phyloP scores from a whole-genome alignment of 2,329 filamentous ascomycete genomes.

The Westerdykella aurantiaca region DNA sequence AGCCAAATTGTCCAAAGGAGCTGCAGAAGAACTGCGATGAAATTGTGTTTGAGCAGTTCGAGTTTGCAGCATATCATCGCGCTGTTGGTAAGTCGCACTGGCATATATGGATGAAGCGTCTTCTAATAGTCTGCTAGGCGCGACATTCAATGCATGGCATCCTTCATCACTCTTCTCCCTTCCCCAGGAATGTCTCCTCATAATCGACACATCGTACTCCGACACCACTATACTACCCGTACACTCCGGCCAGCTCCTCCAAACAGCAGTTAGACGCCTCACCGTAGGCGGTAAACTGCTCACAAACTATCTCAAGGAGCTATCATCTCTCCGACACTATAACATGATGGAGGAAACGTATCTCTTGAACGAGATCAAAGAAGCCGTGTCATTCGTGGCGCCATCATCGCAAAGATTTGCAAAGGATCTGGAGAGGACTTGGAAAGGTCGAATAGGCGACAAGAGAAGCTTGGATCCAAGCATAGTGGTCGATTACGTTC shows the following conservation, averaged over 20 bases:
- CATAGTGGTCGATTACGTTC: slow-evolving; percentile 82
- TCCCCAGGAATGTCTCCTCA: slow-evolving; percentile 74
- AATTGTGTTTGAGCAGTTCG: slow-evolving; percentile 95
- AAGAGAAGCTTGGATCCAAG: slow-evolving; percentile 48
- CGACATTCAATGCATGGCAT: slow-evolving; percentile 75
- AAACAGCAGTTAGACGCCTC: slow-evolving; percentile 74
- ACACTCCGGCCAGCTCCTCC: slow-evolving; percentile 71
- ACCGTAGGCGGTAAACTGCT: slow-evolving; percentile 90
- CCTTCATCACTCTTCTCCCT: slow-evolving; percentile 38
- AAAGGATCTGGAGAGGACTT: slow-evolving; percentile 70
- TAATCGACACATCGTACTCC: slow-evolving; percentile 89
- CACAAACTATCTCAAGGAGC: slow-evolving; percentile 85
- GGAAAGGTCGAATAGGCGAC: slow-evolving; percentile 59
- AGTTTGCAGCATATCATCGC: slow-evolving; percentile 80
- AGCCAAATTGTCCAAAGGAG: slow-evolving; percentile 72
- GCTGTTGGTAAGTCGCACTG: slow-evolving; percentile 54
- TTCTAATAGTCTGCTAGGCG: slow-evolving; percentile 44
- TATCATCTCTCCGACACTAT: slow-evolving; percentile 85
- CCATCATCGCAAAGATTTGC: slow-evolving; percentile 57
- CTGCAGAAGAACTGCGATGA: slow-evolving; percentile 90
- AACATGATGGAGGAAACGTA: slow-evolving; percentile 93
- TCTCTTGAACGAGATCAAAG: slow-evolving; percentile 94
- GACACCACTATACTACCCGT: slow-evolving; percentile 87
- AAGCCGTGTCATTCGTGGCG: slow-evolving; percentile 77
- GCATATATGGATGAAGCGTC: neutral